These are phyloP conservation scores for Pseudogymnoascus sp. DNA, from an alignment of 2,329 filamentous ascomycete genomes.

Conservation along the genomic window DNA sequence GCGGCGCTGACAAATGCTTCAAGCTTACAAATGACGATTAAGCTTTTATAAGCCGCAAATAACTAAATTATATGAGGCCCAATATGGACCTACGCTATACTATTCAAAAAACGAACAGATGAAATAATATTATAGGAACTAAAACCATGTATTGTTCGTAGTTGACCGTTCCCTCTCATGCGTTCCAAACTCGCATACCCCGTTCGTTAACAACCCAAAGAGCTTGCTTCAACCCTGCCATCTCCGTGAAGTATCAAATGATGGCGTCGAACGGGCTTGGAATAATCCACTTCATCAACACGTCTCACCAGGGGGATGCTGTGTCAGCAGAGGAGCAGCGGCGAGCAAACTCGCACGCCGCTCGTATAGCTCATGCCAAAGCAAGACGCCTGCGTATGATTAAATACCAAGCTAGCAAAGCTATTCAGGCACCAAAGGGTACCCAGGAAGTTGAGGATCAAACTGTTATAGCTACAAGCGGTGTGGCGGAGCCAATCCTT, in stretches of 20 bases:
- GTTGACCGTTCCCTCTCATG: background rate
- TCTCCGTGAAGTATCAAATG: background rate
- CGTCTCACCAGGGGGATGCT: background rate
- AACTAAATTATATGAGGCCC: background rate
- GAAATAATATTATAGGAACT: background rate
- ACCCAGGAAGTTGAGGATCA: background rate
- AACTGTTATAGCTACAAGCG: background rate
- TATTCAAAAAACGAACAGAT: background rate
- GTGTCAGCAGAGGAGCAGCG: background rate
- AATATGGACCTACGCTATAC: background rate
- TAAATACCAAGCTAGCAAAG: conserved; percentile 8
- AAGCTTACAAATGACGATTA: background rate
- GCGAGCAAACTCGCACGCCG: conserved; percentile 12
- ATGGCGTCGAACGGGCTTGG: background rate
- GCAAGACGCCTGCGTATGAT: conserved; percentile 9
- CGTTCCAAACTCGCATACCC: background rate
- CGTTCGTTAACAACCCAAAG: background rate
- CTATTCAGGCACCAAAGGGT: background rate
- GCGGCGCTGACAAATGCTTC: background rate
- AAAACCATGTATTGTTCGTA: background rate
- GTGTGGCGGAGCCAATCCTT: background rate
- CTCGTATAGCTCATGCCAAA: conserved; percentile 12
- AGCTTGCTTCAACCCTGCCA: background rate
- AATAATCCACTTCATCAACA: background rate
- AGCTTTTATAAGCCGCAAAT: background rate